phyloP scores from a whole-genome alignment of 148 eudicot genomes.

The Rhododendron simsii region DNA sequence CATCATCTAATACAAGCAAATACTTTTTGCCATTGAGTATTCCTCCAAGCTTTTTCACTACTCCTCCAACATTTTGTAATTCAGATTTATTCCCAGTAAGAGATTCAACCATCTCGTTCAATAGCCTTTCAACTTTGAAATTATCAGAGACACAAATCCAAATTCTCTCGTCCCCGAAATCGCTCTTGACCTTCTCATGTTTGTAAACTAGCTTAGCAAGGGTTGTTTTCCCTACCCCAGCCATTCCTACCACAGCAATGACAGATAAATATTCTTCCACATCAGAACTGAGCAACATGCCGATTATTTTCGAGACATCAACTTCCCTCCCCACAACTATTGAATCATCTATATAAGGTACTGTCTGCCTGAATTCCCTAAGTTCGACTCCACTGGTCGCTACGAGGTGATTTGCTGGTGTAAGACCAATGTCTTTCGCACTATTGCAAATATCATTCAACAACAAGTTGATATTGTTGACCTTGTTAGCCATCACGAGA shows the following conservation, averaged over 20 bases:
- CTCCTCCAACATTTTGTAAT: background rate
- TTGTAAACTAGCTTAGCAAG: background rate
- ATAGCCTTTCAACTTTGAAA: background rate
- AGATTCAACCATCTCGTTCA: slow-evolving; percentile 2
- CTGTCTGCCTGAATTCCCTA: no score
- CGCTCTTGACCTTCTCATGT: background rate
- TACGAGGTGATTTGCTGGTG: no score
- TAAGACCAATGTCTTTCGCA: background rate
- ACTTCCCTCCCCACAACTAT: no score
- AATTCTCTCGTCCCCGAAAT: background rate
- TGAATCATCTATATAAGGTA: no score
- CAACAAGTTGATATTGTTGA: background rate
- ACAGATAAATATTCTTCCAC: no score
- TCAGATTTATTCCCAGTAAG: background rate
- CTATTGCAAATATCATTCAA: background rate
- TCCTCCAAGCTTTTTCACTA: background rate
- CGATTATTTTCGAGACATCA: no score
- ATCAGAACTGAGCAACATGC: no score
- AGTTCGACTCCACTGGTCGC: no score
- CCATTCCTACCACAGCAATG: no score
- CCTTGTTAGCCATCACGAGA: background rate
- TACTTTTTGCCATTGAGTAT: slow-evolving; percentile 2
- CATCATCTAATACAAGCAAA: slow-evolving; percentile 17
- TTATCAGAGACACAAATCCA: slow-evolving; percentile 8
- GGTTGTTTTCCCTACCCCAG: background rate